These are phyloP conservation scores for Corrigiola litoralis DNA, from an alignment of 179 eudicot species.

Conservation along the genomic window DNA sequence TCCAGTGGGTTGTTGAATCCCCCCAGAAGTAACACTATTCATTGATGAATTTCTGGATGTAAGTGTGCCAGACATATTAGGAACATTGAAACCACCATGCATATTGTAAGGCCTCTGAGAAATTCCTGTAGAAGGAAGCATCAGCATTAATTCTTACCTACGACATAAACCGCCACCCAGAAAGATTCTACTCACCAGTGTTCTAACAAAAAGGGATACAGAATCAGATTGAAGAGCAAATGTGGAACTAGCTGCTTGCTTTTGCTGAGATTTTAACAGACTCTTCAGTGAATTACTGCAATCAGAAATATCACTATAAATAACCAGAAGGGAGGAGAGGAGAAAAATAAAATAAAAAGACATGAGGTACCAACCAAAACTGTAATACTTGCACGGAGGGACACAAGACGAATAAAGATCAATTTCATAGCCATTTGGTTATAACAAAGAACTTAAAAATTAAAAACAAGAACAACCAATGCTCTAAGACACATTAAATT, in stretches of 20 bases:
- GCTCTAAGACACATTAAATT: too few species aligned
- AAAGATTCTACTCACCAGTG: slow-evolving; percentile 46
- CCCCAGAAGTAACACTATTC: slow-evolving; percentile 70
- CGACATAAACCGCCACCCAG: slow-evolving; percentile 1
- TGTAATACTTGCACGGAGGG: too few species aligned
- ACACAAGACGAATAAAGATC: too few species aligned
- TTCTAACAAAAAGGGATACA: slow-evolving; percentile 58
- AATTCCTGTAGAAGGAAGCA: slow-evolving; percentile 39
- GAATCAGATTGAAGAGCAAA: slow-evolving; percentile 61
- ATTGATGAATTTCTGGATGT: slow-evolving; percentile 78
- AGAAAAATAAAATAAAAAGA: not conserved
- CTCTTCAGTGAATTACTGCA: slow-evolving; percentile 59
- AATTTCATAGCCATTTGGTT: too few species aligned
- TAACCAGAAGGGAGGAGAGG: not conserved
- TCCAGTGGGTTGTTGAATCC: slow-evolving; percentile 79
- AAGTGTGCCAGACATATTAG: slow-evolving; percentile 72
- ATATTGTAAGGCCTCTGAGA: slow-evolving; percentile 65
- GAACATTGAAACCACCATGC: slow-evolving; percentile 79
- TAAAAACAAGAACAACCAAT: too few species aligned
- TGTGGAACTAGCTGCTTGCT: slow-evolving; percentile 44
- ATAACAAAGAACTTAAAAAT: too few species aligned
- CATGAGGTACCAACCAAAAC: not conserved
- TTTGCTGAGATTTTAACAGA: slow-evolving; percentile 51
- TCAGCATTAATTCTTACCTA: not conserved
- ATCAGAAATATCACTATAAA: not conserved